Percentiles rank a stretch among this genome's conserved stretches.
Conservation (phyloP, 306 rosid genomes). For the Geum urbanum region DNA sequence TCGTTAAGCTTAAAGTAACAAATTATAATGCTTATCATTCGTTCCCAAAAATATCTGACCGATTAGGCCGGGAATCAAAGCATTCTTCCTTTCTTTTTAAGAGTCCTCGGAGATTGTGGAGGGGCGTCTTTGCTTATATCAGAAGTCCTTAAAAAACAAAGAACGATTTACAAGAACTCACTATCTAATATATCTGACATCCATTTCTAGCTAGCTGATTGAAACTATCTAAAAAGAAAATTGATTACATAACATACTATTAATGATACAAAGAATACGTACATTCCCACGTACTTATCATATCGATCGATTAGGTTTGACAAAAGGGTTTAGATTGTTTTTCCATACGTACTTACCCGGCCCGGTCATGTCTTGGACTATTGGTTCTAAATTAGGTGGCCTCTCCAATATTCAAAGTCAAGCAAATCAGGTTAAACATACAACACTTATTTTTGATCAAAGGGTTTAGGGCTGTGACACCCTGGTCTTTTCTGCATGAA, state of each 20-base stretch:
- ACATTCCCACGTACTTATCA: background rate
- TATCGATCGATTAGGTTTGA: background rate
- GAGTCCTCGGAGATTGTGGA: background rate
- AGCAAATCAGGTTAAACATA: constrained; percentile 29
- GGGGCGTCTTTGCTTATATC: background rate
- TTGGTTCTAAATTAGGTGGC: background rate
- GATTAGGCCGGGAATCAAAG: background rate
- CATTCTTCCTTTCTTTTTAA: background rate
- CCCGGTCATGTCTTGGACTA: background rate
- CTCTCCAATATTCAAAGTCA: no score
- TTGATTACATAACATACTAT: no score
- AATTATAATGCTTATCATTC: background rate
- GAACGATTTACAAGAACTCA: no score
- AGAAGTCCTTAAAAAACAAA: background rate
- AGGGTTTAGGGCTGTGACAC: background rate
- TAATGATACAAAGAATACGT: no score
- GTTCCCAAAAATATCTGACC: no score
- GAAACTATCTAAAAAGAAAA: no score
- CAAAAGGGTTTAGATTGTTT: background rate
- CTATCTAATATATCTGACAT: no score
- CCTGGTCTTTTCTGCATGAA: constrained; percentile 31
- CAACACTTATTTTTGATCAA: constrained; percentile 10
- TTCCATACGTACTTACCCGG: no score
- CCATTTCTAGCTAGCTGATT: no score
- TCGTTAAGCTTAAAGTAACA: background rate